phyloP scores from a whole-genome alignment of 2,329 filamentous ascomycete genomes.

The Colletotrichum sidae region DNA sequence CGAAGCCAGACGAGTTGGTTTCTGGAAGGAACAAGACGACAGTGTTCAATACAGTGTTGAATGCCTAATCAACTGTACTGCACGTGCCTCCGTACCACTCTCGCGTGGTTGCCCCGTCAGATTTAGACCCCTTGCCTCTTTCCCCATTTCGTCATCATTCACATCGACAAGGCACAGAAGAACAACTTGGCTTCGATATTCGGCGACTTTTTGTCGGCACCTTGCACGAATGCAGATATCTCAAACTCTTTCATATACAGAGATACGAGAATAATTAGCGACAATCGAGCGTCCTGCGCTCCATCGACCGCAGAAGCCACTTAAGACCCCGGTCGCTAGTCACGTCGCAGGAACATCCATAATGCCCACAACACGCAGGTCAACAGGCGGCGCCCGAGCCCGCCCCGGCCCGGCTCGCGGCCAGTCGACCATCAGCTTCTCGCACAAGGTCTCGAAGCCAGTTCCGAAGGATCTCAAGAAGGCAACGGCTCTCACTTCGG shows the following conservation, averaged over 20 bases:
- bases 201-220: constrained; percentile 22
- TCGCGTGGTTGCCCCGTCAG: constrained; percentile 68
- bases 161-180: constrained; percentile 1
- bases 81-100: constrained; percentile 62
- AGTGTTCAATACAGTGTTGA: not conserved
- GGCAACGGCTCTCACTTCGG: constrained; percentile 44
- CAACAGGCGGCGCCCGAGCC: constrained; percentile 53
- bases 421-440: constrained; percentile 69
- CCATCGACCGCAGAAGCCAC: not conserved
- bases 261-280: no score
- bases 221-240: not conserved
- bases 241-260: no score
- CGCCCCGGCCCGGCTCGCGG: constrained; percentile 53
- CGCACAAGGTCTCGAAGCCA: constrained; percentile 67
- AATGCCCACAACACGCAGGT: constrained; percentile 64
- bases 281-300: no score
- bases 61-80: not conserved
- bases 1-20: constrained; percentile 4
- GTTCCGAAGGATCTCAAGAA: constrained; percentile 61
- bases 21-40: constrained; percentile 3
- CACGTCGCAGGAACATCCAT: constrained; percentile 37
- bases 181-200: constrained; percentile 15
- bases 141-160: constrained; percentile 37
- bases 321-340: constrained; percentile 28
- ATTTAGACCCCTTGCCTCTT: constrained; percentile 30